phyloP scores from a whole-genome alignment of 2,329 filamentous ascomycete species.

The Eurotiales sp. region DNA sequence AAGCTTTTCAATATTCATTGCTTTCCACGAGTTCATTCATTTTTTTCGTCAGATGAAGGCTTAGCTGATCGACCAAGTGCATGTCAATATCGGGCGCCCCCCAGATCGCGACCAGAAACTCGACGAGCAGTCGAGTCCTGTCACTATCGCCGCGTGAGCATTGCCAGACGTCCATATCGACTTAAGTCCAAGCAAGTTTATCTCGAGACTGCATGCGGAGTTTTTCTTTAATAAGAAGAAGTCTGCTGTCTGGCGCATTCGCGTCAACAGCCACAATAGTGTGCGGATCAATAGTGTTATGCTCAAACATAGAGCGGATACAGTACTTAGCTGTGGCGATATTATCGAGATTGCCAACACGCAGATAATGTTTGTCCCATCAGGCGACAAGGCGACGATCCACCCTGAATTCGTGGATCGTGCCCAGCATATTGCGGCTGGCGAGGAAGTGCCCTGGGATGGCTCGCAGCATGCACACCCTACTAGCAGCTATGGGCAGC shows the following conservation, averaged over 20 bases:
- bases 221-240: constrained; percentile 69
- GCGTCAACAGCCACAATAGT: constrained; percentile 87
- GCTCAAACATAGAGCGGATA: constrained; percentile 63
- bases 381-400: constrained; percentile 67
- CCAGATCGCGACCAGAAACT: constrained; percentile 43
- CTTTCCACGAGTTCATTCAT: too few relatives aligned
- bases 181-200: constrained; percentile 76
- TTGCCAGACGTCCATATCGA: constrained; percentile 72
- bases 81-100: constrained; percentile 48
- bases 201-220: constrained; percentile 71
- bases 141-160: constrained; percentile 40
- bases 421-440: constrained; percentile 48
- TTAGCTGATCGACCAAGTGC: too few relatives aligned
- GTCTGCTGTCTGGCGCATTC: constrained; percentile 69
- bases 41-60: too few relatives aligned
- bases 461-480: constrained; percentile 38
- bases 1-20: too few relatives aligned
- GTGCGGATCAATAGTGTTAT: constrained; percentile 74
- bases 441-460: constrained; percentile 39
- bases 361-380: constrained; percentile 99
- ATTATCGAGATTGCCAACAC: constrained; percentile 88
- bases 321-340: constrained; percentile 74
- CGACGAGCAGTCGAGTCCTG: constrained; percentile 45
- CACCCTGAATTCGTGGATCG: constrained; percentile 67
- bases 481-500: too few relatives aligned